Percentiles rank a stretch among this genome's conserved stretches.
These are phyloP conservation scores for Lichtheimia ramosa DNA, from an alignment of 371 early-diverging fungal genomes.

Conservation along the genomic window DNA sequence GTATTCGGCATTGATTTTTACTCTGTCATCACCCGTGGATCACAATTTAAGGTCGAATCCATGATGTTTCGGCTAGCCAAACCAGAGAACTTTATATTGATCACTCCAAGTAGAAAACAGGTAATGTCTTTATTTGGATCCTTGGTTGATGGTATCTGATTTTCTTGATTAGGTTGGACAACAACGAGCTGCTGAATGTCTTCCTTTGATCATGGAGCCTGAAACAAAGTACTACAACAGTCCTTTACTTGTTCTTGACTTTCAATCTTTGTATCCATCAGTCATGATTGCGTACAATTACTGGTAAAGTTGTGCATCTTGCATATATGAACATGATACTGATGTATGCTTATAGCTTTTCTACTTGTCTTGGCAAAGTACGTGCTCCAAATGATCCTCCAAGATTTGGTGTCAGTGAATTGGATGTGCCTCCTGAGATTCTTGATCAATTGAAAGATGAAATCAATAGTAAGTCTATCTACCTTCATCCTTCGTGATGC, in stretches of 20 bases:
- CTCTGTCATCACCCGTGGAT: slow-evolving; percentile 85
- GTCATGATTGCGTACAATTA: slow-evolving; percentile 94
- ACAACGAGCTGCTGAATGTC: slow-evolving; percentile 76
- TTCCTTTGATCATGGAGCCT: slow-evolving; percentile 91
- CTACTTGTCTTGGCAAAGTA: slow-evolving; percentile 79
- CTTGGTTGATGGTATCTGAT: no score
- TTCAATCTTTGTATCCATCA: slow-evolving; percentile 91
- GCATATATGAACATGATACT: not conserved
- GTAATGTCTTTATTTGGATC: slow-evolving; percentile 21
- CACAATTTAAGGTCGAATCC: slow-evolving; percentile 89
- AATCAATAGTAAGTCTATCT: slow-evolving; percentile 54
- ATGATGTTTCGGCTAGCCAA: slow-evolving; percentile 83
- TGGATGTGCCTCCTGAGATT: slow-evolving; percentile 36
- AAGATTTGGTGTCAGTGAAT: slow-evolving; percentile 45
- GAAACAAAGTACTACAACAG: slow-evolving; percentile 74
- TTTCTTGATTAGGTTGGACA: slow-evolving; percentile 48
- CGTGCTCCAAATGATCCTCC: slow-evolving; percentile 35
- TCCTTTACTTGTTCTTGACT: slow-evolving; percentile 88
- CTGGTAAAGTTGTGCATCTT: slow-evolving; percentile 67
- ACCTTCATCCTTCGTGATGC: not conserved
- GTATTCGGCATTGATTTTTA: slow-evolving; percentile 88
- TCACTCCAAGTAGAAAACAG: slow-evolving; percentile 68
- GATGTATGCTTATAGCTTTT: slow-evolving; percentile 54
- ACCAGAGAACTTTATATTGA: slow-evolving; percentile 70
- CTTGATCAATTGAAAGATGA: slow-evolving; percentile 63